Base-by-base conservation (phyloP, 176 grass and related monocot genomes). In the Phyllostachys edulis region DNA sequence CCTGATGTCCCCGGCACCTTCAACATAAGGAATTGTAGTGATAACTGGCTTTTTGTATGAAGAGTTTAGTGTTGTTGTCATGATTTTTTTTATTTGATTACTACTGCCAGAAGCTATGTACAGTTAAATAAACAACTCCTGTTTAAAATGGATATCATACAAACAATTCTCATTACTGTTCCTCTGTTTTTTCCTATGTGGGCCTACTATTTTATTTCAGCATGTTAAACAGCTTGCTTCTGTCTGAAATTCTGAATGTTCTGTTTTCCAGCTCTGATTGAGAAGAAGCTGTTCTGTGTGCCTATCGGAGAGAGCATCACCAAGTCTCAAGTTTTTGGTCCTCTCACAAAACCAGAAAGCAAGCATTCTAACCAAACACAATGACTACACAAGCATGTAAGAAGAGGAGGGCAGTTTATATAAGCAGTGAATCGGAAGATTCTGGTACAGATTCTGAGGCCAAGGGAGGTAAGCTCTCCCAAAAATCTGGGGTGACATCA, bases 401-500 rank as follows among this genome's bases (percentile, higher is more conserved):
- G 75, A 86, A 70, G 67, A 82, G 49, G 51, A 63, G 73, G 44
- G 60, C 77, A 27, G 44, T 51, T 86, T 89, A 75, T 78, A 75
- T 65, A 51, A 83, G 45, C 51, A 82, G 46, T 80, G 75, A 78
- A n/a, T 64, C 29, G 6, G 56, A 54, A 41, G 44, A 39, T 75
- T 32, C 20, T 69, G 44, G 63, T 82, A 69, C 69, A 59, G 57
- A 84, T 70, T 86, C 42, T 41, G 70, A 80, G 66, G 36, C 71
- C 44, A 32, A 87, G 52, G 71, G 61, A 83, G 46, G 10, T 62
- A 81, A 63, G 38, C 36, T 72, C 41, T 32, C 29, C 70, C 62
- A 67, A 70, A 83, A 86, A 75, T 68, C 69, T 86, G 79, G 67
- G 66, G 38, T 69, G 76, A 76, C 29, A 51, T 76, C 92, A 60